Evolutionary conservation across 2,329 filamentous ascomycete species (phyloP), one percentile per base, ranked within the genome.

Genomic region (Nemania abortiva): DNA sequence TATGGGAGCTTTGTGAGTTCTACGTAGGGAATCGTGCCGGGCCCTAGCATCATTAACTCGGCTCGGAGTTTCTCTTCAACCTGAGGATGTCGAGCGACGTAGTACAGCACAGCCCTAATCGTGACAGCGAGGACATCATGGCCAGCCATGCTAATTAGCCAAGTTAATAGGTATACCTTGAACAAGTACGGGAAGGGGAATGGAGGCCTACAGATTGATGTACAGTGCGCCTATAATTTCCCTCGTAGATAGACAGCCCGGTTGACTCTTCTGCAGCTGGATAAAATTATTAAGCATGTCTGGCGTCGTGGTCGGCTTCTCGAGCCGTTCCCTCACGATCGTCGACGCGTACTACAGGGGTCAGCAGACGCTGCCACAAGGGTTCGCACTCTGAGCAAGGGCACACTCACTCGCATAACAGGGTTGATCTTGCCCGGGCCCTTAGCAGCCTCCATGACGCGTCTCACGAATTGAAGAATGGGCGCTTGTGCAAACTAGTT

Each of bases 101-200:
- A 67, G 22, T 67, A 59, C n/a, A 56, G 53, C 15, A 63, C 13
- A 15, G 65, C 29, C 13, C 65, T 15, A 3, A 67, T 39, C 2
- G 65, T 63, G 18, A 67, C 53, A 9, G 59, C 65, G 3, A 63
- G 59, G 24, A 67, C 59, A 31, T 67, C 53, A 42, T 67, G 27
- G 2, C 65, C 59, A 13, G 65, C 65, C 45, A 57, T 67, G 2
- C 65, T 67, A 49, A 20, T n/a, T 5, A 34, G 5, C 3, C 27
- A 15, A 22, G 27, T 34, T 3, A 49, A 27, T 18, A 50, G 18
- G 18, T 50, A 24, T 4, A 27, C 9, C 22, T 20, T 6, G 7
- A 42, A 18, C 27, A 24, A 13, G 22, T 20, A 27, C 15, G n/a
- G 7, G n/a, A 47, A 2, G 1, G n/a, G 27, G 56, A 31, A 20